A percentile compares a stretch with the other conserved stretches of the same genome.
Evolutionary conservation across 176 grass and related monocot species (phyloP).

Genomic region (Carex parvula): DNA sequence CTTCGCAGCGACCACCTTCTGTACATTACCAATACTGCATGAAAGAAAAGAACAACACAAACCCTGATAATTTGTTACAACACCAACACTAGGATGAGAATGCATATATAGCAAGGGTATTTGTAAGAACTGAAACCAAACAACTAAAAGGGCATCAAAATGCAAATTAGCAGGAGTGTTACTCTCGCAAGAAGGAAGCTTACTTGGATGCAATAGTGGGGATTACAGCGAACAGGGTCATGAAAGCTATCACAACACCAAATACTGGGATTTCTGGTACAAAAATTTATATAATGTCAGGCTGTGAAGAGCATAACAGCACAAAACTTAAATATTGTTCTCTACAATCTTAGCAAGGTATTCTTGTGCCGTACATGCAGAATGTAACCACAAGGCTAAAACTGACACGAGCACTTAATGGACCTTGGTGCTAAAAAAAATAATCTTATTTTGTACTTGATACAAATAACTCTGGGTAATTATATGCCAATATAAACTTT

Average conservation of each 20-base stretch:
- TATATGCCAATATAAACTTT: background rate
- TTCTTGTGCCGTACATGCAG: background rate
- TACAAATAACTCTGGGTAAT: background rate
- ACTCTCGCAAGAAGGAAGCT: constrained; percentile 23
- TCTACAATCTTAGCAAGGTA: background rate
- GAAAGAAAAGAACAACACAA: constrained; percentile 8
- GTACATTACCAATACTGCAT: constrained; percentile 74
- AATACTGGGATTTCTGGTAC: constrained; percentile 81
- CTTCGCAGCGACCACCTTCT: constrained; percentile 65
- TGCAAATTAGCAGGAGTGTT: background rate
- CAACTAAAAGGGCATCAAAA: constrained; percentile 21
- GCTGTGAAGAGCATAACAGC: constrained; percentile 3
- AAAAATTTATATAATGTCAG: constrained; percentile 29
- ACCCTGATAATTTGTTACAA: background rate
- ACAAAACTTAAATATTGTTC: background rate
- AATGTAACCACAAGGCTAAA: background rate
- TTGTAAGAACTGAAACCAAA: background rate
- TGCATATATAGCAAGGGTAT: constrained; percentile 13
- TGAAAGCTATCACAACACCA: constrained; percentile 65
- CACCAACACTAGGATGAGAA: background rate
- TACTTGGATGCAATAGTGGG: constrained; percentile 93
- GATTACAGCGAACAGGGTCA: constrained; percentile 65
- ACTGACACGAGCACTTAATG: background rate
- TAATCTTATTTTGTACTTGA: background rate
- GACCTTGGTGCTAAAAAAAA: background rate